These are phyloP conservation scores for Diaporthe sp. DNA, from an alignment of 2,329 filamentous ascomycete genomes.

Conservation along the genomic window DNA sequence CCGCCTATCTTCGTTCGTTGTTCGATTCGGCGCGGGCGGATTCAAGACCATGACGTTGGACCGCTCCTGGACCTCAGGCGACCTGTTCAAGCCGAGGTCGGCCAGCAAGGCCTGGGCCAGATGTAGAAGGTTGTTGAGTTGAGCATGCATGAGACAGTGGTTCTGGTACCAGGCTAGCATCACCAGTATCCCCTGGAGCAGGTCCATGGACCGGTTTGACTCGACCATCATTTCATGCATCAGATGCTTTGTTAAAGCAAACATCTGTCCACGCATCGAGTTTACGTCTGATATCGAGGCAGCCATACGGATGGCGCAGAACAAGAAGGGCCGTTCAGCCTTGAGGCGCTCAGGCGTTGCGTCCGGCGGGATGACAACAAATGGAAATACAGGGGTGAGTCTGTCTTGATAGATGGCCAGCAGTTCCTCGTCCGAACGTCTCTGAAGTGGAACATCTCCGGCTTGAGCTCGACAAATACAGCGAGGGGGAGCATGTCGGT, in stretches of 20 bases:
- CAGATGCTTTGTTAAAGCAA: conserved; percentile 59
- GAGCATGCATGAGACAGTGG: conserved; percentile 66
- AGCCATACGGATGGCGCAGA: conserved; percentile 64
- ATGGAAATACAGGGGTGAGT: conserved; percentile 60
- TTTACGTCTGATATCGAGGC: conserved; percentile 60
- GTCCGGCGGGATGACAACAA: conserved; percentile 58
- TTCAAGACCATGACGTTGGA: conserved; percentile 58
- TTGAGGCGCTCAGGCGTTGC: conserved; percentile 55
- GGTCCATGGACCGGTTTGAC: conserved; percentile 63
- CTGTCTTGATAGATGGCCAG: conserved; percentile 59
- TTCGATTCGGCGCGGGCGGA: conserved; percentile 53
- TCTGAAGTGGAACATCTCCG: conserved; percentile 54
- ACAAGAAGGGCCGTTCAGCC: conserved; percentile 60
- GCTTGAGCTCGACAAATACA: conserved; percentile 62
- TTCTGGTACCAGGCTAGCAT: conserved; percentile 67
- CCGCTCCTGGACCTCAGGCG: conserved; percentile 57
- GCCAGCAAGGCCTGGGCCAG: conserved; percentile 62
- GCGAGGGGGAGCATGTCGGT: conserved; percentile 58
- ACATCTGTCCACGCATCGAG: conserved; percentile 66
- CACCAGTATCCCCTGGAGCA: conserved; percentile 63
- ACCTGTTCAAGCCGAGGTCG: conserved; percentile 61
- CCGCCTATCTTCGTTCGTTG: conserved; percentile 67
- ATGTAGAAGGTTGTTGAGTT: conserved; percentile 64
- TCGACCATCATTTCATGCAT: conserved; percentile 64
- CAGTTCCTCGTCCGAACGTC: conserved; percentile 61